Evolutionary conservation across 2,329 filamentous ascomycete species (phyloP).

Genomic region (Exophiala mesophila): DNA sequence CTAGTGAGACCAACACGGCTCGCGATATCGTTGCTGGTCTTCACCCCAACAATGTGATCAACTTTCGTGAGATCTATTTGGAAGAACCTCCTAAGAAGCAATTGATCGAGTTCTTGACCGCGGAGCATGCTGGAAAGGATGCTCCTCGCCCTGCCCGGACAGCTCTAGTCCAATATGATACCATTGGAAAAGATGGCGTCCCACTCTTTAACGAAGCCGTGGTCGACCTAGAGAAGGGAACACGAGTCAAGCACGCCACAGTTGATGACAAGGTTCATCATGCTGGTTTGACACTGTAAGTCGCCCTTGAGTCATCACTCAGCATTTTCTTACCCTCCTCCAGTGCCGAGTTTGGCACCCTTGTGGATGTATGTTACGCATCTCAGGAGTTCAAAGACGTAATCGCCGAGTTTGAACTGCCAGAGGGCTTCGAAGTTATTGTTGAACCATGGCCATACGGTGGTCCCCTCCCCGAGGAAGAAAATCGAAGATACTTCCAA

Average conservation of each 20-base stretch:
- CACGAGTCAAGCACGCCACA: conserved; percentile 41
- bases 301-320: too few relatives aligned
- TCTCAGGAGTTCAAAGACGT: conserved; percentile 51
- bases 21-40: conserved; percentile 46
- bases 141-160: conserved; percentile 46
- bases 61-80: conserved; percentile 49
- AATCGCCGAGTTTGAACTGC: conserved; percentile 48
- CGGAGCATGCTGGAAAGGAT: conserved; percentile 44
- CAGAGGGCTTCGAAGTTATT: conserved; percentile 47
- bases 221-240: conserved; percentile 43
- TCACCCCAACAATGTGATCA: conserved; percentile 34
- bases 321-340: too few relatives aligned
- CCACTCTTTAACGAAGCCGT: conserved; percentile 53
- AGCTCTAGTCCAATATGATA: conserved; percentile 53
- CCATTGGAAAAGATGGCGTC: conserved; percentile 48
- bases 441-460: conserved; percentile 56
- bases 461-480: conserved; percentile 45
- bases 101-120: conserved; percentile 45
- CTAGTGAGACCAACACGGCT: conserved; percentile 51
- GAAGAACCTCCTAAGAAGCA: conserved; percentile 47
- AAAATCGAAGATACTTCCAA: conserved; percentile 50
- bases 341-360: conserved; percentile 40
- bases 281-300: conserved; percentile 40
- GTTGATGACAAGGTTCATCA: conserved; percentile 46
- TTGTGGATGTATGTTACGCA: conserved; percentile 47